phyloP scores from a whole-genome alignment of 805 yeast species.

The Candida tallmaniae region DNA sequence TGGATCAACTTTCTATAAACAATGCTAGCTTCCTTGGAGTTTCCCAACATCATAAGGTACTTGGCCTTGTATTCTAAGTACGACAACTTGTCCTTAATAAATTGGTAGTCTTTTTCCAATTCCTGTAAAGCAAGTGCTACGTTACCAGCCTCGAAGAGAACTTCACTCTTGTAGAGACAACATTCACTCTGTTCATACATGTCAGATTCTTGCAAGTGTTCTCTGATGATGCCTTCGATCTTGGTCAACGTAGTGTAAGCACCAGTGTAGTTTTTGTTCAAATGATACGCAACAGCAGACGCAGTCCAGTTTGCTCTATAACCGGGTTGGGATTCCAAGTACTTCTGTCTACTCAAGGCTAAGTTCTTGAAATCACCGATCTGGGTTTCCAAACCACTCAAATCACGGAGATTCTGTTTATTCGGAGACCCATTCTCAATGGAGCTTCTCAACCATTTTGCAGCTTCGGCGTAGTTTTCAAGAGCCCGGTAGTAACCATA shows the following conservation, averaged over 20 bases:
- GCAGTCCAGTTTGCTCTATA: conserved; percentile 90
- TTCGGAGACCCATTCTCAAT: conserved; percentile 75
- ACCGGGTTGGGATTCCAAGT: conserved; percentile 71
- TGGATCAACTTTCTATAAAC: conserved; percentile 66
- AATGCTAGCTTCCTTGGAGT: conserved; percentile 58
- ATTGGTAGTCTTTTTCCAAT: conserved; percentile 47
- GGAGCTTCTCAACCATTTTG: conserved; percentile 71
- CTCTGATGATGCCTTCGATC: conserved; percentile 72
- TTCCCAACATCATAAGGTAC: conserved; percentile 55
- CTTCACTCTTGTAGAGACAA: conserved; percentile 62
- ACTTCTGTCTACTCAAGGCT: conserved; percentile 58
- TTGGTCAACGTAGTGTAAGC: conserved; percentile 70
- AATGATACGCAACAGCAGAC: conserved; percentile 78
- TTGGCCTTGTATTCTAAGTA: conserved; percentile 64
- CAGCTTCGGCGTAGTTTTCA: conserved; percentile 70
- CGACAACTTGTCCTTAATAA: conserved; percentile 53
- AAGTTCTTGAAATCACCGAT: conserved; percentile 65
- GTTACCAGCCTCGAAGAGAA: conserved; percentile 62
- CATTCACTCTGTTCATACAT: conserved; percentile 79
- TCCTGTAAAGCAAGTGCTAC: conserved; percentile 58
- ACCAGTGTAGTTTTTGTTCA: conserved; percentile 59
- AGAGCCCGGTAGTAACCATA: conserved; percentile 77
- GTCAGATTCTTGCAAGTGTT: conserved; percentile 62
- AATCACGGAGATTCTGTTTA: conserved; percentile 74
- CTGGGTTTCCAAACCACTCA: conserved; percentile 76